These are phyloP conservation scores for Artemisia tridentata DNA, from an alignment of 129 eudicot species.

Conservation along the genomic window DNA sequence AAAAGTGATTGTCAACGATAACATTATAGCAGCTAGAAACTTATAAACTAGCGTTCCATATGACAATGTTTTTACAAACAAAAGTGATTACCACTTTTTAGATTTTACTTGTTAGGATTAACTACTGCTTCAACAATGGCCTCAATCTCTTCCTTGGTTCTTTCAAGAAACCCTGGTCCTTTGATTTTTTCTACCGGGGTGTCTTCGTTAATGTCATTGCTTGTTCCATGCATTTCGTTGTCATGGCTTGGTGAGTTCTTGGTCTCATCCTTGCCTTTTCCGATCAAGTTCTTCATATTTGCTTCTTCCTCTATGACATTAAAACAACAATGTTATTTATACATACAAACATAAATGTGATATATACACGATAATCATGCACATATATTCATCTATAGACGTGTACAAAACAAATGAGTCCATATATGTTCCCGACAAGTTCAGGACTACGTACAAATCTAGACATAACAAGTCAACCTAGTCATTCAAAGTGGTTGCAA, in stretches of 20 bases:
- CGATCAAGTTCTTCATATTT: conserved; percentile 45
- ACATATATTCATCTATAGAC: too few species aligned
- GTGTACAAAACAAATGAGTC: too few species aligned
- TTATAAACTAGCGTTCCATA: too few species aligned
- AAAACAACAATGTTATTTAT: not conserved
- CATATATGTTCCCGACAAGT: too few species aligned
- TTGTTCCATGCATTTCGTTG: conserved; percentile 85
- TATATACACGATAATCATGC: not conserved
- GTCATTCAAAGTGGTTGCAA: too few species aligned
- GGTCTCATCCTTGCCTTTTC: conserved; percentile 44
- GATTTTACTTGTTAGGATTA: conserved; percentile 55
- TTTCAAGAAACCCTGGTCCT: conserved; percentile 63
- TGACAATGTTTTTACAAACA: too few species aligned
- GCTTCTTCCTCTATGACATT: conserved; percentile 33
- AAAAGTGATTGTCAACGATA: too few species aligned
- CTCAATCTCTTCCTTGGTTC: conserved; percentile 83
- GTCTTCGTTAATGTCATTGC: conserved; percentile 63
- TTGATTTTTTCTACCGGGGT: conserved; percentile 67
- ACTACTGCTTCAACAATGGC: conserved; percentile 49
- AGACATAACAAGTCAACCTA: too few species aligned
- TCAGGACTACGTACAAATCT: too few species aligned
- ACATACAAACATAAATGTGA: not conserved
- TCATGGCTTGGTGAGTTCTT: conserved; percentile 46
- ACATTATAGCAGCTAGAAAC: too few species aligned
- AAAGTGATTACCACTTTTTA: not conserved